Percentiles rank a stretch among this genome's conserved stretches.
Evolutionary conservation across 106 monocot species (phyloP).

Genomic region (Acorus gramineus): DNA sequence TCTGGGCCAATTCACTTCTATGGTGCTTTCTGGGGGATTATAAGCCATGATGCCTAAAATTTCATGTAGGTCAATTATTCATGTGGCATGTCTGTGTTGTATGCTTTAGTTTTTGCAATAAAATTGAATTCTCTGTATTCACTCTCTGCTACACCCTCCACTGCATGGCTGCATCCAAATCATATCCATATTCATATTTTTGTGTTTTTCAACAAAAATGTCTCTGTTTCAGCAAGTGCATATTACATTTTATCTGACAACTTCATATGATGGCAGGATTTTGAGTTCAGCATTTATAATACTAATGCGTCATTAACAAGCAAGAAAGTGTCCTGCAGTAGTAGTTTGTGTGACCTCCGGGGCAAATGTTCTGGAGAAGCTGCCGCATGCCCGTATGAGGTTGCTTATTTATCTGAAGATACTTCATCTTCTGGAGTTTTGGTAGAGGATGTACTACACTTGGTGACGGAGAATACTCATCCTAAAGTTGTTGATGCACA

Average conservation of each 20-base stretch:
- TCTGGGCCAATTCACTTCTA: no score
- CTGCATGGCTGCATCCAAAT: no score
- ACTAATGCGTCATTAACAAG: conserved; percentile 60
- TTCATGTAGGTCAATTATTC: no score
- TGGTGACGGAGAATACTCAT: conserved; percentile 46
- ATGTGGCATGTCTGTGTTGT: no score
- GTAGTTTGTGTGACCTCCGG: conserved; percentile 42
- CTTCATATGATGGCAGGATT: conserved; percentile 25
- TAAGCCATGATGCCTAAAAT: no score
- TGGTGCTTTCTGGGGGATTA: no score
- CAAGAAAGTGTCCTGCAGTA: conserved; percentile 59
- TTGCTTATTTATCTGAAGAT: conserved; percentile 64
- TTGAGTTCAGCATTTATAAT: conserved; percentile 57
- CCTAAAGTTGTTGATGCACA: conserved; percentile 44
- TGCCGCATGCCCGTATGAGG: conserved; percentile 48
- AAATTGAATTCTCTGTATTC: no score
- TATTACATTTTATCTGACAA: conserved; percentile 7
- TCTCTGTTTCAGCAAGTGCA: no score
- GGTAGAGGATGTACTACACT: conserved; percentile 77
- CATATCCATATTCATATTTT: no score
- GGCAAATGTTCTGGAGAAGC: conserved; percentile 29
- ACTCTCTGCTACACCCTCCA: no score
- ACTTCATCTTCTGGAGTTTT: conserved; percentile 77
- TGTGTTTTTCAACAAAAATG: no score
- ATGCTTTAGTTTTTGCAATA: no score